phyloP scores from a whole-genome alignment of 2,329 filamentous ascomycete species.

The Cladophialophora yegresii region DNA sequence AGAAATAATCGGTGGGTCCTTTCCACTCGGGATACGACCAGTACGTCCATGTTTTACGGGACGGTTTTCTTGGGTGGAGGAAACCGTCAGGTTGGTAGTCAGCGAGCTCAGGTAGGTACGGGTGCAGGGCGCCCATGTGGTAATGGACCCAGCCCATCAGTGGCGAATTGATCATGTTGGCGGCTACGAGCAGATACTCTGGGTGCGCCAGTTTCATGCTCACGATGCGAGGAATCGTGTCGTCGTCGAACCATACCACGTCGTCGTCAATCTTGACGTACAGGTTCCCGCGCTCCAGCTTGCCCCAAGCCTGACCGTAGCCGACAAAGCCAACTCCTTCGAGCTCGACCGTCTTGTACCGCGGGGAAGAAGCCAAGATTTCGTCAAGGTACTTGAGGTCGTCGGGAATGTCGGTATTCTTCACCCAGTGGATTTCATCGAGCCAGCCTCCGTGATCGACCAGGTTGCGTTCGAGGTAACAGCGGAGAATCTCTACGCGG shows the following conservation, averaged over 20 bases:
- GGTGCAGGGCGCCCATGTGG: conserved; percentile 55
- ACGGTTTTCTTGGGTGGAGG: conserved; percentile 13
- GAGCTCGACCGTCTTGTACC: conserved; percentile 46
- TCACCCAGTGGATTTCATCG: conserved; percentile 51
- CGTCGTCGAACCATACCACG: conserved; percentile 48
- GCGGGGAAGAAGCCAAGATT: conserved; percentile 43
- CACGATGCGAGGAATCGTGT: conserved; percentile 56
- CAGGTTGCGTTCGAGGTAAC: conserved; percentile 52
- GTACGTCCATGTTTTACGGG: conserved; percentile 40
- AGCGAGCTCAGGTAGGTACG: conserved; percentile 55
- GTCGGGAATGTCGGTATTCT: conserved; percentile 45
- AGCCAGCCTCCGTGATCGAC: conserved; percentile 50
- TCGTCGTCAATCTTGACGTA: conserved; percentile 54
- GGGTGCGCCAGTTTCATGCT: conserved; percentile 56
- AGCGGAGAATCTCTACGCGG: conserved; percentile 52
- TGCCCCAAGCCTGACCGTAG: conserved; percentile 38
- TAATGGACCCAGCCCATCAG: conserved; percentile 58
- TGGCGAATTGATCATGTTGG: conserved; percentile 61
- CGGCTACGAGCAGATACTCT: conserved; percentile 55
- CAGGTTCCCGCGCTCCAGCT: conserved; percentile 41
- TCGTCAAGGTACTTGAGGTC: conserved; percentile 48
- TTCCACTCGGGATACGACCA: conserved; percentile 43
- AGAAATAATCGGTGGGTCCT: conserved; percentile 40
- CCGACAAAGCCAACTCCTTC: conserved; percentile 42
- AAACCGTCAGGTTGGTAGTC: conserved; percentile 18